phyloP scores from a whole-genome alignment of 2,329 filamentous ascomycete species.

The Fusarium liriodendri region DNA sequence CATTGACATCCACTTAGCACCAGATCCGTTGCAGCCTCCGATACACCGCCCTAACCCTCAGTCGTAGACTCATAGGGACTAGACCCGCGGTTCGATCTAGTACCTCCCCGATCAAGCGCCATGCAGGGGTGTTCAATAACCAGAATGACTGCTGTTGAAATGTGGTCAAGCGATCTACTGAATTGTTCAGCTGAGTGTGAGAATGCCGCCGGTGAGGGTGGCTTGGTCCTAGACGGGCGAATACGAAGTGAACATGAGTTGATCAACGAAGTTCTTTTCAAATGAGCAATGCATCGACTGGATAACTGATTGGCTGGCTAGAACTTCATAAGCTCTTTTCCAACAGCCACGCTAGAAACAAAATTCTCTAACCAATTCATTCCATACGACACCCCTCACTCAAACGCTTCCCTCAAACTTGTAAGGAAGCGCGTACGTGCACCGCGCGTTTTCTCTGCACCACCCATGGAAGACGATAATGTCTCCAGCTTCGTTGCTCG shows the following conservation, averaged over 20 bases:
- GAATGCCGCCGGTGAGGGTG: neutral
- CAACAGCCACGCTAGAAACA: neutral
- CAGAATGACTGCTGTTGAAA: neutral
- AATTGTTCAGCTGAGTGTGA: neutral
- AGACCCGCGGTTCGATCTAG: neutral
- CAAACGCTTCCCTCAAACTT: neutral
- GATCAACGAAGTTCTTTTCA: neutral
- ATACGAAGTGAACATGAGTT: neutral
- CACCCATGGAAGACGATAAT: slow-evolving; percentile 15
- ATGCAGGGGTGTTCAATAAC: neutral
- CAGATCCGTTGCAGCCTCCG: neutral
- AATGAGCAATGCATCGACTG: neutral
- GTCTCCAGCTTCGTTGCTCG: slow-evolving; percentile 16
- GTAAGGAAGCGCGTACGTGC: slow-evolving; percentile 7
- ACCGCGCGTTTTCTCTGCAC: slow-evolving; percentile 1
- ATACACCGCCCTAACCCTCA: neutral
- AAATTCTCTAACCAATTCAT: neutral
- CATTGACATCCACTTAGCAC: neutral
- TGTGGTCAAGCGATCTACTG: neutral
- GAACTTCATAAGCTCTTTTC: neutral
- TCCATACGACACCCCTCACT: neutral
- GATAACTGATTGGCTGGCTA: neutral
- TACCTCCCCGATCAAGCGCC: neutral
- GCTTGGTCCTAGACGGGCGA: neutral
- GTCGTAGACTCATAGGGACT: neutral